Percentiles rank a stretch among this genome's conserved stretches.
These are phyloP conservation scores for Linanthus parryae DNA, from an alignment of 148 eudicot species.

Conservation along the genomic window DNA sequence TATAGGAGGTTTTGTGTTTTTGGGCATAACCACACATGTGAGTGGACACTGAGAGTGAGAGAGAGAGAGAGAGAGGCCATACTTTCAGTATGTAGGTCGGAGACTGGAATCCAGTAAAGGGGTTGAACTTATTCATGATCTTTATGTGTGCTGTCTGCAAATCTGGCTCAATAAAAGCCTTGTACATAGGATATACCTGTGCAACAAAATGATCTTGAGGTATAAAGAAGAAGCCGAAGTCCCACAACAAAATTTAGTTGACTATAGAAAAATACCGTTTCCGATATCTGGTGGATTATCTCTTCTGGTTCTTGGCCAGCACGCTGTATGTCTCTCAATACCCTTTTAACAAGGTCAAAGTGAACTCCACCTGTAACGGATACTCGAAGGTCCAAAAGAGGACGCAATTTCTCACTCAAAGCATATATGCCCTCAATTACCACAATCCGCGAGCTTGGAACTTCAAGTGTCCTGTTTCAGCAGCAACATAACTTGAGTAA, in stretches of 20 bases:
- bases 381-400: slow-evolving; percentile 84
- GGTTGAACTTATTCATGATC: slow-evolving; percentile 90
- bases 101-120: slow-evolving; percentile 86
- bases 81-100: slow-evolving; percentile 94
- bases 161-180: slow-evolving; percentile 98
- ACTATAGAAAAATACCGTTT: slow-evolving; percentile 52
- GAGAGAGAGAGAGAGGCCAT: neutral
- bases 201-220: slow-evolving; percentile 5
- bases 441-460: slow-evolving; percentile 85
- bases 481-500: too few relatives aligned
- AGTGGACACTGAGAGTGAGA: neutral
- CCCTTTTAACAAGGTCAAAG: slow-evolving; percentile 94
- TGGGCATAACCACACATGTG: neutral
- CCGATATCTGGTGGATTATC: slow-evolving; percentile 94
- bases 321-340: slow-evolving; percentile 88
- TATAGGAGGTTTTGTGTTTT: neutral
- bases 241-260: slow-evolving; percentile 7
- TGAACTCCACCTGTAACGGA: slow-evolving; percentile 97
- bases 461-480: slow-evolving; percentile 78
- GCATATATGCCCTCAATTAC: slow-evolving; percentile 97
- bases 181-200: slow-evolving; percentile 98
- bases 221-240: slow-evolving; percentile 1
- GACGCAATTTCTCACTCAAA: slow-evolving; percentile 79
- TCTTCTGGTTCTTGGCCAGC: slow-evolving; percentile 97
- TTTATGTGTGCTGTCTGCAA: slow-evolving; percentile 88